phyloP scores from a whole-genome alignment of 768 basidiomycete species.

The Tulasnella sp. region DNA sequence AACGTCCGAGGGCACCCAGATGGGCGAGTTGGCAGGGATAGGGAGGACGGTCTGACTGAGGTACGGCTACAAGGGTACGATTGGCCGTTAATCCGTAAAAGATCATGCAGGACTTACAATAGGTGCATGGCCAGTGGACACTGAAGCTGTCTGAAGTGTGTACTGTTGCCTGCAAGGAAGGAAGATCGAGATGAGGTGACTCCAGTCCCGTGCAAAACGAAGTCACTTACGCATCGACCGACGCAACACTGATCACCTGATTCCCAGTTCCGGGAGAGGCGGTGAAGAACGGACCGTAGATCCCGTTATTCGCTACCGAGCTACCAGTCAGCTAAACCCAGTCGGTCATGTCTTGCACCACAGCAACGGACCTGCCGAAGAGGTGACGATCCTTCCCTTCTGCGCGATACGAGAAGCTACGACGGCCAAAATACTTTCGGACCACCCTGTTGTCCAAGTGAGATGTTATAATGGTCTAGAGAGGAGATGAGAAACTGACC shows the following conservation, averaged over 20 bases:
- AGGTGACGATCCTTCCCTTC: conserved; percentile 45
- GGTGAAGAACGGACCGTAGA: conserved; percentile 29
- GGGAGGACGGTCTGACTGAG: conserved; percentile 23
- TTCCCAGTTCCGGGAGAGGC: conserved; percentile 24
- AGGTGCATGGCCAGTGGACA: conserved; percentile 22
- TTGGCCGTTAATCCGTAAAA: neutral
- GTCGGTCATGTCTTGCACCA: neutral
- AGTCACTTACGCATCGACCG: conserved; percentile 17
- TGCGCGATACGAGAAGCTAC: conserved; percentile 46
- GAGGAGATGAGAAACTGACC: neutral
- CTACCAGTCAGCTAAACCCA: neutral
- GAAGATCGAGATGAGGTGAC: neutral
- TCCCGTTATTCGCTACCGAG: conserved; percentile 27
- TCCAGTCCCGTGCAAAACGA: neutral
- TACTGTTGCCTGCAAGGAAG: neutral
- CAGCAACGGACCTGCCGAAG: conserved; percentile 10
- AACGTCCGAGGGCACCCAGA: conserved; percentile 25
- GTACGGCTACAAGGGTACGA: conserved; percentile 19
- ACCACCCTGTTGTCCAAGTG: conserved; percentile 38
- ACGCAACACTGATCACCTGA: conserved; percentile 26
- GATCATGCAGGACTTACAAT: conserved; percentile 19
- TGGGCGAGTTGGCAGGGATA: conserved; percentile 22
- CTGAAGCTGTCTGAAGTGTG: conserved; percentile 9
- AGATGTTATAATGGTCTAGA: neutral
- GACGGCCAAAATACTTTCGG: conserved; percentile 40